phyloP scores from a whole-genome alignment of 495 filamentous ascomycete species.

The Hyaloscypha finlandica region DNA sequence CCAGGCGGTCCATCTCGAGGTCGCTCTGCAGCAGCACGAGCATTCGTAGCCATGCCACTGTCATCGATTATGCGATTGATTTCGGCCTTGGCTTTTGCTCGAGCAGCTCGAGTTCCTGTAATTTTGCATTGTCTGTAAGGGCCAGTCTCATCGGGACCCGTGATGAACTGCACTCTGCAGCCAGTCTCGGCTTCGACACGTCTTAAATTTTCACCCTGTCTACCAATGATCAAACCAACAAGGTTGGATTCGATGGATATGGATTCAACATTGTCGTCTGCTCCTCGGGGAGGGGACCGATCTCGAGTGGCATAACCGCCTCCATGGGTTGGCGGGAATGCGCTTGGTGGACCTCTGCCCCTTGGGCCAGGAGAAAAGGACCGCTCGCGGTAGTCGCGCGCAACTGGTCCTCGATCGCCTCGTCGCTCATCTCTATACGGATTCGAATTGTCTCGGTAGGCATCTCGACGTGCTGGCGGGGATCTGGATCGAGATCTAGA shows the following conservation, averaged over 20 bases:
- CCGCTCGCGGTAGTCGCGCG: constrained; percentile 62
- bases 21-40: constrained; percentile 37
- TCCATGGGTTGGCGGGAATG: constrained; percentile 46
- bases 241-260: constrained; percentile 75
- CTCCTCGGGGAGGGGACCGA: constrained; percentile 54
- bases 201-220: constrained; percentile 78
- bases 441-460: constrained; percentile 70
- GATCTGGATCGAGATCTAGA: constrained; percentile 73
- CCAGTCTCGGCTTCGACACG: constrained; percentile 74
- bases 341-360: constrained; percentile 43
- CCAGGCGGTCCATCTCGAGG: constrained; percentile 29
- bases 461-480: constrained; percentile 56
- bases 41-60: constrained; percentile 64
- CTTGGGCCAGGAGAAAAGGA: constrained; percentile 61
- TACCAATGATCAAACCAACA: constrained; percentile 82
- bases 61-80: constrained; percentile 83
- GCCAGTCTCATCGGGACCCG: constrained; percentile 64
- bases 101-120: constrained; percentile 62
- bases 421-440: constrained; percentile 78
- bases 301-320: constrained; percentile 42
- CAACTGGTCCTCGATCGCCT: constrained; percentile 51
- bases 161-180: constrained; percentile 79
- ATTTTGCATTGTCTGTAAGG: constrained; percentile 77
- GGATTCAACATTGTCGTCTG: constrained; percentile 65
- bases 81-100: constrained; percentile 69